Conservation (phyloP, 441 rosid species). For the Erodium texanum region DNA sequence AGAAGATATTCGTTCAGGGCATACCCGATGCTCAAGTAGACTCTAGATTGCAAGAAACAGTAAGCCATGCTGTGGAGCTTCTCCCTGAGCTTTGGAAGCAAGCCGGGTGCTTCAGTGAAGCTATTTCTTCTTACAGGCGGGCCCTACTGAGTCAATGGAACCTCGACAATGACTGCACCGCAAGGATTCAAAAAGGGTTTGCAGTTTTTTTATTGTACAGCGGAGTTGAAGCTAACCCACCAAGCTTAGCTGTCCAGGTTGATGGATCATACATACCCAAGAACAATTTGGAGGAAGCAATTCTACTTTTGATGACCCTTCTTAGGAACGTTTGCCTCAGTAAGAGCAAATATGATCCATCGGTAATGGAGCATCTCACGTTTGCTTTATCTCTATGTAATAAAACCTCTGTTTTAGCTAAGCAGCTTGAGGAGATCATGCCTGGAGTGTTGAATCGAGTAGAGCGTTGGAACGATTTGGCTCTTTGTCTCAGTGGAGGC, state of each 20-base stretch:
- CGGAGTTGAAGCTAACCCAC: conserved; percentile 76
- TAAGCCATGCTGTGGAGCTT: conserved; percentile 78
- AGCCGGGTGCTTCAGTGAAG: conserved; percentile 57
- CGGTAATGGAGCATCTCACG: conserved; percentile 71
- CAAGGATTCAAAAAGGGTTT: conserved; percentile 72
- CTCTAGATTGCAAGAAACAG: conserved; percentile 57
- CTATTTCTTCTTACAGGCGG: conserved; percentile 66
- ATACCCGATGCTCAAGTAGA: conserved; percentile 77
- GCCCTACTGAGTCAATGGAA: conserved; percentile 89
- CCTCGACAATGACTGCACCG: conserved; percentile 61
- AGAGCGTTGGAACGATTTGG: conserved; percentile 75
- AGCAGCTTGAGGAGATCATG: conserved; percentile 68
- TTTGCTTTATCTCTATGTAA: conserved; percentile 66
- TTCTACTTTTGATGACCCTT: conserved; percentile 77
- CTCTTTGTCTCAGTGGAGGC: conserved; percentile 43
- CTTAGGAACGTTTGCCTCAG: conserved; percentile 54
- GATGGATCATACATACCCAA: conserved; percentile 77
- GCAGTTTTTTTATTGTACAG: conserved; percentile 73
- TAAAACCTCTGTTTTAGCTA: conserved; percentile 63
- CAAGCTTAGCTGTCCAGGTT: conserved; percentile 62
- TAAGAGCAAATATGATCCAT: conserved; percentile 63
- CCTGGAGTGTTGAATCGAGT: conserved; percentile 74
- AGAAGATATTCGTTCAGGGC: conserved; percentile 67
- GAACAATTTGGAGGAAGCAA: conserved; percentile 83
- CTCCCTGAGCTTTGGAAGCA: conserved; percentile 81